Conservation (phyloP, 805 yeast species). For the Vanderwaltozyma tropicalis region DNA sequence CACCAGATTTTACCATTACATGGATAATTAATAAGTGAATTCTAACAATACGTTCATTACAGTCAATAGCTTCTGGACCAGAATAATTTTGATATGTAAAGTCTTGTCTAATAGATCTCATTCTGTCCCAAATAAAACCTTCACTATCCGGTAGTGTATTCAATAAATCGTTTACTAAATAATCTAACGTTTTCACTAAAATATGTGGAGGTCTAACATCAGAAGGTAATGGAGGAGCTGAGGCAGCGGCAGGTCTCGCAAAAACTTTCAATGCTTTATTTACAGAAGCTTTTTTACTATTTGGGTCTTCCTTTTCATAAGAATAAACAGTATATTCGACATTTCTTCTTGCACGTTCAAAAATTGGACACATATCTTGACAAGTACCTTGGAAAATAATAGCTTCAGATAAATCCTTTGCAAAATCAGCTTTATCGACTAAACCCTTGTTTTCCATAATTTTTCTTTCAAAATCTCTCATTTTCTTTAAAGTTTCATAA, state of each 20-base stretch:
- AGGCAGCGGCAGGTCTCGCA: slow-evolving; percentile 96
- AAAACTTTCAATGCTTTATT: slow-evolving; percentile 76
- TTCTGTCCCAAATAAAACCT: slow-evolving; percentile 92
- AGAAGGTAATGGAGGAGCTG: slow-evolving; percentile 94
- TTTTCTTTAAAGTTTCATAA: slow-evolving; percentile 61
- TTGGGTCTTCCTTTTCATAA: slow-evolving; percentile 55
- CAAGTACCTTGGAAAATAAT: slow-evolving; percentile 83
- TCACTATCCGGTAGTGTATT: slow-evolving; percentile 73
- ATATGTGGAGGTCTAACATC: slow-evolving; percentile 92
- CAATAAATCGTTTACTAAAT: slow-evolving; percentile 54
- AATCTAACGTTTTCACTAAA: slow-evolving; percentile 54
- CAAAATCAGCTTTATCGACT: slow-evolving; percentile 78
- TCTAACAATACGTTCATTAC: slow-evolving; percentile 84
- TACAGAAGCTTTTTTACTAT: slow-evolving; percentile 46
- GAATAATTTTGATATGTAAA: slow-evolving; percentile 89
- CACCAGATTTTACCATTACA: slow-evolving; percentile 63
- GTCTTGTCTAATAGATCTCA: slow-evolving; percentile 92
- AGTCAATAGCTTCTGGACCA: slow-evolving; percentile 88
- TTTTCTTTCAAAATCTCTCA: slow-evolving; percentile 65
- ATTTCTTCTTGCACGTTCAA: slow-evolving; percentile 80
- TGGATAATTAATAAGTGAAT: slow-evolving; percentile 77
- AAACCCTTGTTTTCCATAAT: slow-evolving; percentile 72
- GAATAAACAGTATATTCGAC: slow-evolving; percentile 77
- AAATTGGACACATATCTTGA: slow-evolving; percentile 87
- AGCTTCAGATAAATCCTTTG: slow-evolving; percentile 81